phyloP scores from a whole-genome alignment of 371 early-diverging fungal species.

The Rhizomucor miehei region DNA sequence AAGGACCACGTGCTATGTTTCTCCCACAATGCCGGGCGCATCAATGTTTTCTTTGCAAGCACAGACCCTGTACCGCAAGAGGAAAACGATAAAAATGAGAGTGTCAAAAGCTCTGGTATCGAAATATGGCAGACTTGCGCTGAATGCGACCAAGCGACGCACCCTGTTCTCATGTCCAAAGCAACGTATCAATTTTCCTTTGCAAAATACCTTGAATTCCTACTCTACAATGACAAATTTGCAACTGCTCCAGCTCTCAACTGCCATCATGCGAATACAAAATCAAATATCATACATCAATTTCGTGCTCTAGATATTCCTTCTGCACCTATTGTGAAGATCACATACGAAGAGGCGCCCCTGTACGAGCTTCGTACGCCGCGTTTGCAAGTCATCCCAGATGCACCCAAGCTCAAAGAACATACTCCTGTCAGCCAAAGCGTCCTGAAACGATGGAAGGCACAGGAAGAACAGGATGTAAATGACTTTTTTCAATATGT shows the following conservation, averaged over 20 bases:
- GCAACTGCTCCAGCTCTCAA: constrained; percentile 23
- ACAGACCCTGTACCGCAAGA: constrained; percentile 9
- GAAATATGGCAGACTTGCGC: constrained; percentile 51
- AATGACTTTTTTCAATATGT: constrained; percentile 25
- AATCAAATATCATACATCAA: constrained; percentile 34
- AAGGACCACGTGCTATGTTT: constrained; percentile 53
- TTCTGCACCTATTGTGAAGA: constrained; percentile 30
- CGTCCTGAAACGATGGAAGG: constrained; percentile 11
- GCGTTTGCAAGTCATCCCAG: constrained; percentile 44
- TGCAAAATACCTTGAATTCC: constrained; percentile 63
- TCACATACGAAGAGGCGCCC: constrained; percentile 48
- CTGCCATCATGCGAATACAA: constrained; percentile 35
- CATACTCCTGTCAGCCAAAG: constrained; percentile 1
- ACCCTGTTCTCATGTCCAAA: constrained; percentile 30
- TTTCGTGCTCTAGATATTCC: constrained; percentile 32
- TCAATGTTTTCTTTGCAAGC: constrained; percentile 35
- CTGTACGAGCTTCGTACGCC: constrained; percentile 64
- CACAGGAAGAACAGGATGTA: constrained; percentile 17
- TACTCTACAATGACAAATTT: constrained; percentile 53
- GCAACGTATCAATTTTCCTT: constrained; percentile 52
- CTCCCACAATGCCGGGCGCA: constrained; percentile 50
- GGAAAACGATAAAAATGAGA: constrained; percentile 16
- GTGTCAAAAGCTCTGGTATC: constrained; percentile 9
- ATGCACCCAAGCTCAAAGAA: not conserved
- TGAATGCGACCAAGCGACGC: constrained; percentile 38